Evolutionary conservation across 495 filamentous ascomycete genomes (phyloP).

Genomic region (Penicillium chermesinum): DNA sequence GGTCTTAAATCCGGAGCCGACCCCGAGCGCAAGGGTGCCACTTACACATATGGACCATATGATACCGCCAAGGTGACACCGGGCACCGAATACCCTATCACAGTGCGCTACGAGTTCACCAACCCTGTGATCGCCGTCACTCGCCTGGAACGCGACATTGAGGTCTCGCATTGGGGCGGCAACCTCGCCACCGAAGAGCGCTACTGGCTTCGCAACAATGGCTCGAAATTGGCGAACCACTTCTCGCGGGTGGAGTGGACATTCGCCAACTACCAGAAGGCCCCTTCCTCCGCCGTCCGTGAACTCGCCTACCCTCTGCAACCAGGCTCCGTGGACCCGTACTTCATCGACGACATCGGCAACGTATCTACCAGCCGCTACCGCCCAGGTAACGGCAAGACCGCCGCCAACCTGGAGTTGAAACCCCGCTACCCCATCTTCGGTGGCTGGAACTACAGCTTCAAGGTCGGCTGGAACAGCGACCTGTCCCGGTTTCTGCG

Average conservation of each 20-base stretch:
- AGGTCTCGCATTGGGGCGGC: slow-evolving; percentile 96
- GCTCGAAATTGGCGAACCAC: slow-evolving; percentile 72
- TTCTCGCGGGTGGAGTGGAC: slow-evolving; percentile 88
- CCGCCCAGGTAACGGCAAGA: slow-evolving; percentile 59
- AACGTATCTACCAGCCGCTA: slow-evolving; percentile 94
- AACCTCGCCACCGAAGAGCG: slow-evolving; percentile 92
- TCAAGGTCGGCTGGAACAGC: slow-evolving; percentile 91
- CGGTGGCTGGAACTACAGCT: slow-evolving; percentile 96
- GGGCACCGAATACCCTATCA: slow-evolving; percentile 63
- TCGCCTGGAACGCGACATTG: slow-evolving; percentile 78
- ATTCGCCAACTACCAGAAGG: slow-evolving; percentile 64
- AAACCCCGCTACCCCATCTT: slow-evolving; percentile 91
- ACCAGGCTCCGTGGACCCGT: slow-evolving; percentile 73
- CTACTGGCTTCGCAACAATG: slow-evolving; percentile 83
- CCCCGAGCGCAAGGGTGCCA: slow-evolving; percentile 76
- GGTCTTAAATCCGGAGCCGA: slow-evolving; percentile 61
- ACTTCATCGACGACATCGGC: slow-evolving; percentile 95
- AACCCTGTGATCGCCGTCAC: slow-evolving; percentile 76
- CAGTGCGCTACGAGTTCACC: slow-evolving; percentile 91
- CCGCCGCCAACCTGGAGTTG: slow-evolving; percentile 79
- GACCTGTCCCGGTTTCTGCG: slow-evolving; percentile 71
- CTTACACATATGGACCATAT: slow-evolving; percentile 92
- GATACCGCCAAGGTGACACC: slow-evolving; percentile 60
- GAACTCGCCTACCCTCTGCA: slow-evolving; percentile 75
- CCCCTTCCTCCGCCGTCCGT: slow-evolving; percentile 69